phyloP scores from a whole-genome alignment of 495 filamentous ascomycete genomes.

The Clohesyomyces aquaticus region DNA sequence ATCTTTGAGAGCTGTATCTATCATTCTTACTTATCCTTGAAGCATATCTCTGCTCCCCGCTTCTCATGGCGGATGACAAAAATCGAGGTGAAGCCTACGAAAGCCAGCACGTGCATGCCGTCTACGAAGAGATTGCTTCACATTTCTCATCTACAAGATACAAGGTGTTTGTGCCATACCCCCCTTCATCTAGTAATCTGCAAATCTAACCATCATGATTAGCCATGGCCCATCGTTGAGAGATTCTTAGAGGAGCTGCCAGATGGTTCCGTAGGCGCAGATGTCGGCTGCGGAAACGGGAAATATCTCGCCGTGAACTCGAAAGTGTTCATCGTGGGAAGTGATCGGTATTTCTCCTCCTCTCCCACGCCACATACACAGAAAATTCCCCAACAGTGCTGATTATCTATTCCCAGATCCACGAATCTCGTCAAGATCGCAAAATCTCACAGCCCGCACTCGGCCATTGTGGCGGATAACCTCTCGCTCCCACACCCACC shows the following conservation, averaged over 20 bases:
- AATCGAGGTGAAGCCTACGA: slow-evolving; percentile 64
- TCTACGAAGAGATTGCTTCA: slow-evolving; percentile 91
- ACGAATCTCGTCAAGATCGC: slow-evolving; percentile 77
- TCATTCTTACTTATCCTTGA: too few relatives aligned
- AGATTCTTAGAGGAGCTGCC: slow-evolving; percentile 69
- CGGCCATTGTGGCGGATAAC: slow-evolving; percentile 72
- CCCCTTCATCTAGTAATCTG: not conserved
- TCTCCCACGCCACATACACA: too few relatives aligned
- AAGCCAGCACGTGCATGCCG: slow-evolving; percentile 80
- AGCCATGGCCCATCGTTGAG: slow-evolving; percentile 93
- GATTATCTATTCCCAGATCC: slow-evolving; percentile 53
- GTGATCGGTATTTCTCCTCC: slow-evolving; percentile 67
- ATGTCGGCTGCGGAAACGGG: slow-evolving; percentile 94
- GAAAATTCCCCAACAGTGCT: not conserved
- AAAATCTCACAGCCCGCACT: slow-evolving; percentile 61
- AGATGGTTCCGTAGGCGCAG: slow-evolving; percentile 80
- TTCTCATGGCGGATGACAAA: slow-evolving; percentile 21
- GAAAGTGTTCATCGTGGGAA: slow-evolving; percentile 80
- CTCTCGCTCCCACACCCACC: slow-evolving; percentile 69
- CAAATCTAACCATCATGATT: not conserved
- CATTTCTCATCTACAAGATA: slow-evolving; percentile 96
- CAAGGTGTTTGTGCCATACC: slow-evolving; percentile 62
- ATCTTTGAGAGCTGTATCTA: not conserved
- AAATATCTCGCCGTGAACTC: slow-evolving; percentile 85
- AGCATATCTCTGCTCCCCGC: too few relatives aligned